Conservation (phyloP, 2,329 filamentous ascomycete species). For the Alternaria brassicae region DNA sequence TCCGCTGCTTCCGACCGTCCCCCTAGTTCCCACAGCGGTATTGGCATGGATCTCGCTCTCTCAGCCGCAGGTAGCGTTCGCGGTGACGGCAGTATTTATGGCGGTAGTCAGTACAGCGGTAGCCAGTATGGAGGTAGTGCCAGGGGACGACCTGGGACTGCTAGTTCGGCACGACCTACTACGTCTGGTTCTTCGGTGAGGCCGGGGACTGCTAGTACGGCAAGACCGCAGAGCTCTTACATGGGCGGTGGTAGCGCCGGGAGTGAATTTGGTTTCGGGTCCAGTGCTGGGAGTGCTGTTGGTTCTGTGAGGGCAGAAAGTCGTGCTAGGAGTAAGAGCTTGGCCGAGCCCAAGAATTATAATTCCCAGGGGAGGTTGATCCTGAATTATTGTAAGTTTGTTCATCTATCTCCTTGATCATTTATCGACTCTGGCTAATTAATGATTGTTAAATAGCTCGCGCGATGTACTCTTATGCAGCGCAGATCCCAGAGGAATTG, state of each 20-base stretch:
- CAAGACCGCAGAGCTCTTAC: conserved; percentile 55
- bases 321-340: conserved; percentile 76
- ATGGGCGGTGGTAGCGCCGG: conserved; percentile 44
- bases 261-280: conserved; percentile 6
- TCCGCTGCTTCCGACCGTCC: conserved; percentile 55
- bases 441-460: conserved; percentile 71
- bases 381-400: conserved; percentile 86
- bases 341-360: conserved; percentile 84
- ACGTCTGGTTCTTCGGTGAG: background rate
- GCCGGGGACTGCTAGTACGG: conserved; percentile 12
- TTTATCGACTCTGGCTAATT: background rate
- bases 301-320: conserved; percentile 49
- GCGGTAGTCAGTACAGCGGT: conserved; percentile 47
- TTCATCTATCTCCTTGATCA: background rate
- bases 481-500: conserved; percentile 93
- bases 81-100: conserved; percentile 50
- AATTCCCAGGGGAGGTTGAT: conserved; percentile 87
- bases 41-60: conserved; percentile 55
- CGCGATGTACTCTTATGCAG: conserved; percentile 91
- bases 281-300: conserved; percentile 21
- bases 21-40: conserved; percentile 53
- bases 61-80: conserved; percentile 50
- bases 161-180: background rate
- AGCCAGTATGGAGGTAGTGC: conserved; percentile 54
- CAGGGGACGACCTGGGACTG: conserved; percentile 34